These are phyloP conservation scores for Marasmius oreades DNA, from an alignment of 1,284 basidiomycete genomes.

Conservation along the genomic window DNA sequence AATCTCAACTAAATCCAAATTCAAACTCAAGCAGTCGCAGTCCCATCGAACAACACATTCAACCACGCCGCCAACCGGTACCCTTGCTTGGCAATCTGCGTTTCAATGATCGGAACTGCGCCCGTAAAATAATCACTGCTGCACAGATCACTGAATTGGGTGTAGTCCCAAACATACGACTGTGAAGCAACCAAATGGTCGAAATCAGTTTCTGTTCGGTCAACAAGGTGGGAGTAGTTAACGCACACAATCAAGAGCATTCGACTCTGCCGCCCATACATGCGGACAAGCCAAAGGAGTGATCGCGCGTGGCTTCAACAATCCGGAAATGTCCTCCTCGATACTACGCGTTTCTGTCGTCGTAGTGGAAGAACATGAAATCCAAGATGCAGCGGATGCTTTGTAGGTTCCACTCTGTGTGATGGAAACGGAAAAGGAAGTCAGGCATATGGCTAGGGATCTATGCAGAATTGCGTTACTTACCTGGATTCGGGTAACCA, in stretches of 20 bases:
- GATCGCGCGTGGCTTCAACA: conserved; percentile 21
- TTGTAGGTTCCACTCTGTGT: conserved; percentile 31
- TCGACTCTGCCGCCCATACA: conserved; percentile 49
- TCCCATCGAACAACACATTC: conserved; percentile 44
- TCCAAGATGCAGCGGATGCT: conserved; percentile 38
- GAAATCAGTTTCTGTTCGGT: not conserved
- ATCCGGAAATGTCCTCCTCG: conserved; percentile 31
- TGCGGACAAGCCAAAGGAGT: conserved; percentile 44
- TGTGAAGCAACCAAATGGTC: conserved; percentile 17
- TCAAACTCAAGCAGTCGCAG: too few relatives aligned
- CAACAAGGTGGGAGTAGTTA: not conserved
- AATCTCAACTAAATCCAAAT: too few relatives aligned
- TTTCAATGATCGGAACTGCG: conserved; percentile 48
- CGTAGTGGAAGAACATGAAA: conserved; percentile 42
- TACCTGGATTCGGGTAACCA: conserved; percentile 42
- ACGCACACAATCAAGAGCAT: conserved; percentile 49
- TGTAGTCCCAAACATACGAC: conserved; percentile 47
- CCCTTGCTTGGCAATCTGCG: conserved; percentile 53
- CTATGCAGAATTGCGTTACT: not conserved
- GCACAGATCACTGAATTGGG: conserved; percentile 43
- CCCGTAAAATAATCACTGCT: conserved; percentile 42
- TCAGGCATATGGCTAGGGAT: too few relatives aligned
- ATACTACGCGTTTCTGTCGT: conserved; percentile 24
- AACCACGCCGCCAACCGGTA: conserved; percentile 54
- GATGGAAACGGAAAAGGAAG: conserved; percentile 20